Conservation (phyloP, 805 yeast genomes). For the Candida berthetii region DNA sequence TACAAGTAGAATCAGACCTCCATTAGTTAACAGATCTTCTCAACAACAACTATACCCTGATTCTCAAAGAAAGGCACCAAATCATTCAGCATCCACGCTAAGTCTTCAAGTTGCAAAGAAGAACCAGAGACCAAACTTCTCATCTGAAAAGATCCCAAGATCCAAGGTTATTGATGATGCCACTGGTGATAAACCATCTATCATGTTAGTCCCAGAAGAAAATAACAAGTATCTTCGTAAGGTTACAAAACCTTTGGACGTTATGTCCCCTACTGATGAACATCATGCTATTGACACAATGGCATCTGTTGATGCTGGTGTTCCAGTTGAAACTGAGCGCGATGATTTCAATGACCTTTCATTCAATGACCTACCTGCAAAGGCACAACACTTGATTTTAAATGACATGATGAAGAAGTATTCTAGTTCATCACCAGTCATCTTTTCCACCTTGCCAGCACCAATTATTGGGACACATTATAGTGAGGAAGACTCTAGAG, state of each 20-base stretch:
- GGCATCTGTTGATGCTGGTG: slow-evolving; percentile 16
- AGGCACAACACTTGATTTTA: slow-evolving; percentile 82
- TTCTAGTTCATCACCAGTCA: slow-evolving; percentile 62
- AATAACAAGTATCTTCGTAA: background rate
- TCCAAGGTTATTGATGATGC: slow-evolving; percentile 65
- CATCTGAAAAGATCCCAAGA: slow-evolving; percentile 67
- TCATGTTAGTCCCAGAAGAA: slow-evolving; percentile 48
- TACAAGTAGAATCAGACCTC: background rate
- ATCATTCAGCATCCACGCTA: background rate
- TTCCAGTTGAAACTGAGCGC: slow-evolving; percentile 9
- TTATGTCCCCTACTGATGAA: background rate
- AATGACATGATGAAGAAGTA: slow-evolving; percentile 74
- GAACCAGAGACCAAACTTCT: slow-evolving; percentile 49
- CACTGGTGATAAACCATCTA: slow-evolving; percentile 61
- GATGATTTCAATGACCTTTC: slow-evolving; percentile 34
- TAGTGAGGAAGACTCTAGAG: slow-evolving; percentile 59
- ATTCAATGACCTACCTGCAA: slow-evolving; percentile 86
- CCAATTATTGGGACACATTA: slow-evolving; percentile 81
- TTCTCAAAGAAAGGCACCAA: background rate
- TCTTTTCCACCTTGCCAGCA: slow-evolving; percentile 86
- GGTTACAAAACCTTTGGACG: background rate
- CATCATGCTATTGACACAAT: background rate
- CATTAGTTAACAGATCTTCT: background rate
- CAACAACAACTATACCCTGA: too few relatives aligned
- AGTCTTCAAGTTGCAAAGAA: slow-evolving; percentile 12